These are phyloP conservation scores for Boletus austroedulis DNA, from an alignment of 1,284 basidiomycete species.

Conservation along the genomic window DNA sequence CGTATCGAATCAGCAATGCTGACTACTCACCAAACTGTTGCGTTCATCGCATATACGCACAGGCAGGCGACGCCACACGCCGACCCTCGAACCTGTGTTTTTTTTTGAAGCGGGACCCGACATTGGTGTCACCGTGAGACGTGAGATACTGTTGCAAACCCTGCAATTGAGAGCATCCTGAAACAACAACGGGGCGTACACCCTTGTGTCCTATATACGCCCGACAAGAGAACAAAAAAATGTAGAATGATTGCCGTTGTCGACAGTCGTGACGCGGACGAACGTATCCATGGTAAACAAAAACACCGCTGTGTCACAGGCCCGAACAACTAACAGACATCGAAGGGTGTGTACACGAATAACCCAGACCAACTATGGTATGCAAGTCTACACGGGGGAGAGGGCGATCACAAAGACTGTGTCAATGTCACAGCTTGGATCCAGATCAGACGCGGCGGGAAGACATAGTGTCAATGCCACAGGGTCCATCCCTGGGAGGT, in stretches of 20 bases:
- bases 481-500: background rate
- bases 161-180: too few relatives aligned
- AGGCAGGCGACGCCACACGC: background rate
- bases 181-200: too few relatives aligned
- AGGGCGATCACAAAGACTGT: background rate
- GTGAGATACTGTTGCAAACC: background rate
- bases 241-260: background rate
- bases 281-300: conserved; percentile 7
- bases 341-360: background rate
- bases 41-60: background rate
- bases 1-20: background rate
- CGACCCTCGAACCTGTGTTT: background rate
- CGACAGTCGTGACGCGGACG: conserved; percentile 1
- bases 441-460: background rate
- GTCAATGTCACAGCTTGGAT: conserved; percentile 10
- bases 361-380: background rate
- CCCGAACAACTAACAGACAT: background rate
- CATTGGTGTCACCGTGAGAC: background rate
- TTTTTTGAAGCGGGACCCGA: too few relatives aligned
- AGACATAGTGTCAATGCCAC: background rate
- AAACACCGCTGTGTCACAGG: background rate
- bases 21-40: background rate
- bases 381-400: background rate
- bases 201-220: background rate
- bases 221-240: background rate